phyloP scores from a whole-genome alignment of 2,329 filamentous ascomycete species.

The Reticulascus tulasneorum region DNA sequence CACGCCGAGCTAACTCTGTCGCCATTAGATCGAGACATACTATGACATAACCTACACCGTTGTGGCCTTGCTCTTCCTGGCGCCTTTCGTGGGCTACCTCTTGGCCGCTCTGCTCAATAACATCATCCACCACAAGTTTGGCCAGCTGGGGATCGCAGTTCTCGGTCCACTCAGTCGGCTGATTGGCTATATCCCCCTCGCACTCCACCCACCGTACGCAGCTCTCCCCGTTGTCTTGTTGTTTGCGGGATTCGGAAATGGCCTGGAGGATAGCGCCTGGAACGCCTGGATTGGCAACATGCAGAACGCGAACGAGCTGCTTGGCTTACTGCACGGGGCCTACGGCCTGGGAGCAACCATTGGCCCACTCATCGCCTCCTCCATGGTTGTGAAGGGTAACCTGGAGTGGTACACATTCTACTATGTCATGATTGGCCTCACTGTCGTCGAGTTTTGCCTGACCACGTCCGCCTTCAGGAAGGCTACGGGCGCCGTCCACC shows the following conservation, averaged over 20 bases:
- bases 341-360: slow-evolving; percentile 71
- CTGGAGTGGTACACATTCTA: slow-evolving; percentile 71
- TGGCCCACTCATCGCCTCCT: slow-evolving; percentile 66
- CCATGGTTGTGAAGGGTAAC: slow-evolving; percentile 61
- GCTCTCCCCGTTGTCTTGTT: slow-evolving; percentile 62
- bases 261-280: slow-evolving; percentile 58
- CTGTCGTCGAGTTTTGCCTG: slow-evolving; percentile 50
- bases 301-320: slow-evolving; percentile 66
- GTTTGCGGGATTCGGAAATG: slow-evolving; percentile 68
- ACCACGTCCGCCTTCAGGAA: slow-evolving; percentile 58
- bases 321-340: slow-evolving; percentile 68
- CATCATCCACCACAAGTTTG: slow-evolving; percentile 57
- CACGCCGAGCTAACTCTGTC: not conserved
- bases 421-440: slow-evolving; percentile 65
- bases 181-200: slow-evolving; percentile 60
- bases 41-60: slow-evolving; percentile 59
- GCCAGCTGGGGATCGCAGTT: slow-evolving; percentile 68
- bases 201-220: slow-evolving; percentile 65
- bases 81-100: slow-evolving; percentile 63
- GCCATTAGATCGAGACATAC: slow-evolving; percentile 54
- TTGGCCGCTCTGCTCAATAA: slow-evolving; percentile 62
- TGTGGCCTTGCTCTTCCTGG: slow-evolving; percentile 63
- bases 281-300: slow-evolving; percentile 66
- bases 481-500: slow-evolving; percentile 55
- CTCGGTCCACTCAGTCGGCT: slow-evolving; percentile 61